phyloP scores from a whole-genome alignment of 2,329 filamentous ascomycete species.

The Diaporthe helianthi region DNA sequence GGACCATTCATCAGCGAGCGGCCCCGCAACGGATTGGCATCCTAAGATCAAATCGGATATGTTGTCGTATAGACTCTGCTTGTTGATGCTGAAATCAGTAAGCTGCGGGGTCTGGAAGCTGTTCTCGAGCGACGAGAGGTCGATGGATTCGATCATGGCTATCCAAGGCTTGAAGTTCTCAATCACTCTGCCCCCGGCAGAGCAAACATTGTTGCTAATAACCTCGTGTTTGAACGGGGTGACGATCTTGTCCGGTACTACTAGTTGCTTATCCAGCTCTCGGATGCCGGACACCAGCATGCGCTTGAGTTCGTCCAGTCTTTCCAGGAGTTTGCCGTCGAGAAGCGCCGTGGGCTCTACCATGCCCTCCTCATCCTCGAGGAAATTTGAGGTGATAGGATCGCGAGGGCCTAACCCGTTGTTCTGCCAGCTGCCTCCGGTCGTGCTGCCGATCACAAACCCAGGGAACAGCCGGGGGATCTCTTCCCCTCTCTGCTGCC shows the following conservation, averaged over 20 bases:
- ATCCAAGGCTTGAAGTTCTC: constrained; percentile 93
- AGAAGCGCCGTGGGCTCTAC: constrained; percentile 76
- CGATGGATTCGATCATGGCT: constrained; percentile 87
- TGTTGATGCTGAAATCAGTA: constrained; percentile 85
- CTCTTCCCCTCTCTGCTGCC: constrained; percentile 90
- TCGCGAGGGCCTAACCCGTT: constrained; percentile 71
- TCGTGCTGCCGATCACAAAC: constrained; percentile 84
- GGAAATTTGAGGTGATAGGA: constrained; percentile 80
- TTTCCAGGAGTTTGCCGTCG: constrained; percentile 79
- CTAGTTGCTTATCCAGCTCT: constrained; percentile 83
- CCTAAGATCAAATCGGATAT: constrained; percentile 87
- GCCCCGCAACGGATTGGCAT: constrained; percentile 91
- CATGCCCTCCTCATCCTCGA: constrained; percentile 79
- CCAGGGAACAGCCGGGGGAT: constrained; percentile 93
- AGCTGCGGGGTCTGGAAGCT: constrained; percentile 85
- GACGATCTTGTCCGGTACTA: constrained; percentile 80
- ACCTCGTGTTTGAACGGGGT: constrained; percentile 79
- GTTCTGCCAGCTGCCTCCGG: constrained; percentile 88
- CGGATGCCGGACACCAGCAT: constrained; percentile 86
- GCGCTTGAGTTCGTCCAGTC: constrained; percentile 84
- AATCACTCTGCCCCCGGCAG: constrained; percentile 78
- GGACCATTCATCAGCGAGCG: constrained; percentile 93
- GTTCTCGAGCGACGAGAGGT: constrained; percentile 79
- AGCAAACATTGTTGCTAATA: constrained; percentile 83
- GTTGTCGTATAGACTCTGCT: constrained; percentile 92